Conservation (phyloP, 129 eudicot genomes). For the Centrapalus pauciflorus region DNA sequence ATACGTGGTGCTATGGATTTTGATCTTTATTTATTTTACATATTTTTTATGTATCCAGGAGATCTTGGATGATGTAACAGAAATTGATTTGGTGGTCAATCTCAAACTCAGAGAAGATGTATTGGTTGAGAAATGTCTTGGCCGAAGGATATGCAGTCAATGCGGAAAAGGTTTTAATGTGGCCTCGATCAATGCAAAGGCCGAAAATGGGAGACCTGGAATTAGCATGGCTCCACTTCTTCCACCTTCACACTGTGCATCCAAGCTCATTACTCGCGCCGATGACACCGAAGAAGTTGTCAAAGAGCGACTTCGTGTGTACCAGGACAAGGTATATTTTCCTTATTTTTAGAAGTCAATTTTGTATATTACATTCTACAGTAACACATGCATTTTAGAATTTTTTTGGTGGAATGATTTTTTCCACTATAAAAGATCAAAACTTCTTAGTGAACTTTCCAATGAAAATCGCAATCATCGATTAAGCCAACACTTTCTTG, state of each 20-base stretch:
- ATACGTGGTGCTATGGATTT: neutral
- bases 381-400: no score
- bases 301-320: constrained; percentile 68
- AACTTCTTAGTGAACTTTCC: no score
- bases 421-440: no score
- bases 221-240: constrained; percentile 71
- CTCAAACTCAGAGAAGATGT: constrained; percentile 85
- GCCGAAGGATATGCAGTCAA: constrained; percentile 75
- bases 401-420: no score
- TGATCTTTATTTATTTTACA: neutral
- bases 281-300: constrained; percentile 78
- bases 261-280: constrained; percentile 88
- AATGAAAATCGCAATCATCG: no score
- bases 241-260: constrained; percentile 74
- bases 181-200: constrained; percentile 60
- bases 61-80: constrained; percentile 73
- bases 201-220: constrained; percentile 61
- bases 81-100: constrained; percentile 91
- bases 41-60: constrained; percentile 44
- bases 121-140: constrained; percentile 88
- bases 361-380: no score
- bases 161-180: constrained; percentile 56
- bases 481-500: neutral
- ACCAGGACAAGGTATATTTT: constrained; percentile 73
- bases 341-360: neutral